These are phyloP conservation scores for Hericium alpestre DNA, from an alignment of 768 basidiomycete genomes.

Conservation along the genomic window DNA sequence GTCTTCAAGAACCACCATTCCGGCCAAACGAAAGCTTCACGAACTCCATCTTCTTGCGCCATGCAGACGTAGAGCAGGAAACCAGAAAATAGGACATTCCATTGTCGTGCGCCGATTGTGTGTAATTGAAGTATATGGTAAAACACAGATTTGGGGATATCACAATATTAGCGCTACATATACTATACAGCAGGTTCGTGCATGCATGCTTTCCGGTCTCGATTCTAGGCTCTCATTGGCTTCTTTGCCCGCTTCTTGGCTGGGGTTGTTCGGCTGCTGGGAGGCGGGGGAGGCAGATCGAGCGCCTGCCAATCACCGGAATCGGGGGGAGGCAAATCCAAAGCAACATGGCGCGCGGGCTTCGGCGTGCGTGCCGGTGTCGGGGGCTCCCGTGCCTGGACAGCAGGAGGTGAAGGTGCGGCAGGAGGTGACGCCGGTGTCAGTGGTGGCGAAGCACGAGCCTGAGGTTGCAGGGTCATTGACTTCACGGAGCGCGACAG, in stretches of 20 bases:
- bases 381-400: not conserved
- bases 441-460: slow-evolving; percentile 3
- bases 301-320: slow-evolving; percentile 26
- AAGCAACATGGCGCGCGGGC: slow-evolving; percentile 7
- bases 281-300: slow-evolving; percentile 17
- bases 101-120: no score
- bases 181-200: not conserved
- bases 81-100: no score
- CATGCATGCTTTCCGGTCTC: not conserved
- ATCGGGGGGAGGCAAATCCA: slow-evolving; percentile 27
- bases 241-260: slow-evolving; percentile 7
- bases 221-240: not conserved
- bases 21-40: no score
- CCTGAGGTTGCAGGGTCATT: slow-evolving; percentile 22
- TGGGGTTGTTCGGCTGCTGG: not conserved
- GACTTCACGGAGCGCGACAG: slow-evolving; percentile 29
- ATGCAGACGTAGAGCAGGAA: no score
- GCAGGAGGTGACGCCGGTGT: not conserved
- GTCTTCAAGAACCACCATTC: no score
- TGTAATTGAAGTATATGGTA: no score
- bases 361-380: not conserved
- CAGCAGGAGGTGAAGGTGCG: not conserved
- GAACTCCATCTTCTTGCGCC: no score
- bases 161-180: no score
- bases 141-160: no score